These are phyloP conservation scores for Nitzschia sp. DNA, from an alignment of 108 stramenopile species.

Conservation along the genomic window DNA sequence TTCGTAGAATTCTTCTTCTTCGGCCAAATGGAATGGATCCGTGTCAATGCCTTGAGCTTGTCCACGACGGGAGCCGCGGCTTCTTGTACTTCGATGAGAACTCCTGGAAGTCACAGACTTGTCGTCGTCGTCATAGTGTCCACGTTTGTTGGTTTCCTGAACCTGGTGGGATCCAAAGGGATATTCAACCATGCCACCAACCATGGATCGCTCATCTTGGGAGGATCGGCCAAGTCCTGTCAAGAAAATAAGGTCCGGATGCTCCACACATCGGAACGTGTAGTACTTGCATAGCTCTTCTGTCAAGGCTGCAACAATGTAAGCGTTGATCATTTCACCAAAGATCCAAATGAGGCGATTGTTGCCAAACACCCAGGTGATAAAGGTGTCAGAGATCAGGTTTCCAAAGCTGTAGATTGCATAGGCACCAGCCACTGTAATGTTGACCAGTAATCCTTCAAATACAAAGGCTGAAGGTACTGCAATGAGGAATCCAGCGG, in stretches of 20 bases:
- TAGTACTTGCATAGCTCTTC: conserved; percentile 90
- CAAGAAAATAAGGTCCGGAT: conserved; percentile 82
- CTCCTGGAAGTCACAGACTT: conserved; percentile 20
- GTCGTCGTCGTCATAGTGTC: conserved; percentile 32
- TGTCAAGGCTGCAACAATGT: conserved; percentile 74
- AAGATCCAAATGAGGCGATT: conserved; percentile 60
- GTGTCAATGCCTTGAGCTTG: not conserved
- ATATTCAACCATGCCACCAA: conserved; percentile 74
- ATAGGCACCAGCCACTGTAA: conserved; percentile 44
- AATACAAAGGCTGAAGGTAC: conserved; percentile 73
- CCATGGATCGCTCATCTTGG: conserved; percentile 52
- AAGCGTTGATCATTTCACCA: conserved; percentile 78
- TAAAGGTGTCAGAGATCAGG: conserved; percentile 44
- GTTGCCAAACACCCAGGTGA: conserved; percentile 52
- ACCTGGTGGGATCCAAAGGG: conserved; percentile 63
- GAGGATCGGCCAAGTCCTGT: conserved; percentile 70
- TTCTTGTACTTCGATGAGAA: conserved; percentile 30
- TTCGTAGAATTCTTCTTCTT: conserved; percentile 49
- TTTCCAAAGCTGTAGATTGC: conserved; percentile 42
- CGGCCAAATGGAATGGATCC: conserved; percentile 4
- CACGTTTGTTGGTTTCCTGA: conserved; percentile 33
- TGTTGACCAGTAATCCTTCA: conserved; percentile 68
- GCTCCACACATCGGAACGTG: conserved; percentile 81
- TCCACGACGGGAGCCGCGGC: conserved; percentile 1
- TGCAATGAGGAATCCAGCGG: conserved; percentile 80